Base-by-base conservation (phyloP, 2,329 filamentous ascomycete genomes). In the Fusarium marasasianum region DNA sequence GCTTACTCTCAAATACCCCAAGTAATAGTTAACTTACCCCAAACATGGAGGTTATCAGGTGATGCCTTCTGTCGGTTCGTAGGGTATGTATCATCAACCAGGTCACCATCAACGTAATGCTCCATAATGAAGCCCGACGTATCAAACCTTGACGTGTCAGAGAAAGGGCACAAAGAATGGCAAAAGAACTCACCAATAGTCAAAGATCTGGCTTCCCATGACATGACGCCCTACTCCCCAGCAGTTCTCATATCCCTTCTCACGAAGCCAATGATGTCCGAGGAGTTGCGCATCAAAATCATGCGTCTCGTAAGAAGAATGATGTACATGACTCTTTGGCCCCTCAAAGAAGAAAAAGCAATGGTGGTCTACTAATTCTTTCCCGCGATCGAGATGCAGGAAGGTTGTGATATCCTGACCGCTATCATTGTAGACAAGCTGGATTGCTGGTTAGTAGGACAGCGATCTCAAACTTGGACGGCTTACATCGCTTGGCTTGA, bases 101-200 rank as follows among this genome's bases (percentile, higher is more conserved):
- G 22, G 12, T 50, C 47, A 8, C 47, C 47, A 50, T 50, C 47
- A 33, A 33, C 47, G 29, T 50, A 50, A 50, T 50, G 47, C 29
- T 50, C 47, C 47, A 50, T 50, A 3, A 50, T 33, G 15, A 33
- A 50, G 29, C 47, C 47, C 14, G 47, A 50, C 2, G 47, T 50
- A 50, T 50, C 47, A 18, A 50, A 50, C 47, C 47, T 50, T 12
- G 9, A 3, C 4, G 3, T 9, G 12, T 50, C 9, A 50, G 29
- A 17, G 0, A 29, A n/a, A 8, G 4, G 6, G 9, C 18, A 22
- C 18, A 8, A 13, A 14, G 20, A 14, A 5, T 9, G 1, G 0
- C 12, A 3, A 29, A 9, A 0, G 4, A 6, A 48, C 47, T n/a
- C 15, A 51, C 48, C 48, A 51, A 9, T 51, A 51, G 48, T 51